phyloP scores from a whole-genome alignment of 2,329 filamentous ascomycete species.

The Epichloe glyceriae region DNA sequence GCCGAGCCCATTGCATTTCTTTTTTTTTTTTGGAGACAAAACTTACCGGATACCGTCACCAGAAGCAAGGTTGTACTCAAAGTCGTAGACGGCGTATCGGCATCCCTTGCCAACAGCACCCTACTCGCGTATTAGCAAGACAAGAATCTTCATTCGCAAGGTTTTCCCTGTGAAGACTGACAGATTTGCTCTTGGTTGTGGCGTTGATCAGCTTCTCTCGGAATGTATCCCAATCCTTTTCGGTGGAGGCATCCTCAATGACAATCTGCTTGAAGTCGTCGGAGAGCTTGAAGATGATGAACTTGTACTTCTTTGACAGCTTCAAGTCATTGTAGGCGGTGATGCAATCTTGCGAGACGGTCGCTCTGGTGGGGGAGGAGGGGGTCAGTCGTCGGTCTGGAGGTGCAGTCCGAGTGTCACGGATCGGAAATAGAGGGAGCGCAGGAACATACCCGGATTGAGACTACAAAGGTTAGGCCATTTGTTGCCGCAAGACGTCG shows the following conservation, averaged over 20 bases:
- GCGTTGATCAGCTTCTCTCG: constrained; percentile 64
- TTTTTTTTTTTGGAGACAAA: no score
- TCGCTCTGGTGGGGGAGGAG: constrained; percentile 41
- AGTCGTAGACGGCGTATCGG: constrained; percentile 76
- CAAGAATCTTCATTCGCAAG: no score
- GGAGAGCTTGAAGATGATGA: constrained; percentile 78
- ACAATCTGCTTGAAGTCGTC: constrained; percentile 74
- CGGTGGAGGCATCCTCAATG: constrained; percentile 58
- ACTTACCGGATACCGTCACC: constrained; percentile 59
- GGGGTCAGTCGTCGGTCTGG: constrained; percentile 9
- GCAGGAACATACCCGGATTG: constrained; percentile 49
- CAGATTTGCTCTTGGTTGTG: constrained; percentile 57
- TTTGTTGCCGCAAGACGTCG: background rate
- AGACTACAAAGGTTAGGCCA: constrained; percentile 32
- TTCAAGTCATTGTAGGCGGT: constrained; percentile 67
- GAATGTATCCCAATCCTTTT: constrained; percentile 59
- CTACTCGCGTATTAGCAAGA: constrained; percentile 20
- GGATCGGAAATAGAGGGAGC: background rate
- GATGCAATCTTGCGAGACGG: constrained; percentile 60
- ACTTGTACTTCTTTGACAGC: constrained; percentile 70
- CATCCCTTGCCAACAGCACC: constrained; percentile 52
- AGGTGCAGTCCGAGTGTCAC: background rate
- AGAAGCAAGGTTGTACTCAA: constrained; percentile 59
- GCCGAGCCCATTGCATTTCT: no score
- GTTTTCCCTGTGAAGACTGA: constrained; percentile 22